Conservation (phyloP, 768 basidiomycete species). For the Rhodosporidiobolus sp. region DNA sequence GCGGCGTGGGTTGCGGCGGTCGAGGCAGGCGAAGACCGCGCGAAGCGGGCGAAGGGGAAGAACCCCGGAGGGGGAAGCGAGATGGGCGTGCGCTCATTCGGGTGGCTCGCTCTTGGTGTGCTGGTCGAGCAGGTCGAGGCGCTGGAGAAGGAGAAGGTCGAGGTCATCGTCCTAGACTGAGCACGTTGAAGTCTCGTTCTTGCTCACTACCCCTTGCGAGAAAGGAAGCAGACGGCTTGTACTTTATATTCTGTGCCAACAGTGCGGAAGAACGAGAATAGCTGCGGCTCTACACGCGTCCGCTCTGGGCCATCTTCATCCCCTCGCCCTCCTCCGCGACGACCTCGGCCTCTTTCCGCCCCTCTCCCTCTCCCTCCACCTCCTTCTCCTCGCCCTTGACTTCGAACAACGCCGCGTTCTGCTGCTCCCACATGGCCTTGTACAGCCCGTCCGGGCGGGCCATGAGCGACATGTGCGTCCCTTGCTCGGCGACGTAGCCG, state of each 20-base stretch:
- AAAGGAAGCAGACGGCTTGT: too few relatives aligned
- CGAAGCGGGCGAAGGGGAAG: not conserved
- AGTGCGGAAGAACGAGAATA: too few relatives aligned
- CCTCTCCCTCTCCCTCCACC: not conserved
- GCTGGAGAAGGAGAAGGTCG: not conserved
- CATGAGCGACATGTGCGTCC: conserved; percentile 84
- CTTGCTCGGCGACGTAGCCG: conserved; percentile 87
- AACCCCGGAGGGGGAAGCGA: not conserved
- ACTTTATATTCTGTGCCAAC: too few relatives aligned
- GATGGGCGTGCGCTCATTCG: not conserved
- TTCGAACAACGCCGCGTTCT: conserved; percentile 27
- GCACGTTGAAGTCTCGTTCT: not conserved
- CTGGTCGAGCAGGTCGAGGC: not conserved
- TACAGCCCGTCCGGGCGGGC: conserved; percentile 56
- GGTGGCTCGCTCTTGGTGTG: conserved; percentile 17
- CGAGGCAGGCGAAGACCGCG: conserved; percentile 5
- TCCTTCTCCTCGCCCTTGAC: not conserved
- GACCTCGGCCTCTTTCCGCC: not conserved
- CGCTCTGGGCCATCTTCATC: too few relatives aligned
- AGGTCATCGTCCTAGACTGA: not conserved
- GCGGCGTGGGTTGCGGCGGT: conserved; percentile 3
- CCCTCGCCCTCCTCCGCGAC: not conserved
- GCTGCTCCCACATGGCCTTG: conserved; percentile 39
- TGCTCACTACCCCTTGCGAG: too few relatives aligned
- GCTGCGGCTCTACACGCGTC: too few relatives aligned